Base-by-base conservation (phyloP, 257 asterid genomes). In the Cordia subcordata region DNA sequence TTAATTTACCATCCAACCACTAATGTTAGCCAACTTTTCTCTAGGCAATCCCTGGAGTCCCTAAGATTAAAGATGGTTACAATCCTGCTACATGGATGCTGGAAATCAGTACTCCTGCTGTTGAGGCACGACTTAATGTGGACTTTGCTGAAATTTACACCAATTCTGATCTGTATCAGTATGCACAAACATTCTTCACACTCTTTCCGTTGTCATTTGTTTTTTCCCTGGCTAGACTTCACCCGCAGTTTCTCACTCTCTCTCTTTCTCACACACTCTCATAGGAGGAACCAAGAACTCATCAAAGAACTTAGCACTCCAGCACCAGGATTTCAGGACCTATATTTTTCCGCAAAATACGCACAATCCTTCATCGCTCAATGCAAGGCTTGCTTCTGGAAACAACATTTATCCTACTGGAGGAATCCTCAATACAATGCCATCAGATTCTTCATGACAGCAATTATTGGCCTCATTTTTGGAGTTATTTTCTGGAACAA, bases 41-140 rank as follows among this genome's bases (percentile, higher is more conserved):
- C 32, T 72, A 90, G 98, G 72, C 94, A 42, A 66, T 90, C 38
- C 86, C 83, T 1, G 98, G 96, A 45, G 87, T 87, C 63, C 83
- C 95, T 19, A 63, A 67, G 69, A 81, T 85, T 75, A 79, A 77
- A 73, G 94, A 85, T 67, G 98, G 89, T 55, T 55, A 39, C 21
- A 90, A 90, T 68, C 98, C 98, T 42, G 96, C 95, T 45, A 87
- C 95, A 3, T 90, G 96, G 95, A 87, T 90, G 98, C 67, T 90
- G 56, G 98, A 90, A 1, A 64, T 90, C 71, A 83, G 78, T 54
- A 72, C 89, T 49, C 82, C 84, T 42, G 72, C 96, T 4, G 64
- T 87, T 35, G 96, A 85, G 62, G 65, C 93, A 53, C 90, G 79
- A 60, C 85, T 90, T n/a, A 69, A 75, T 10, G 83, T 90, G 21